Base-by-base conservation (phyloP, 2,329 filamentous ascomycete species). In the Penicillium sp. region DNA sequence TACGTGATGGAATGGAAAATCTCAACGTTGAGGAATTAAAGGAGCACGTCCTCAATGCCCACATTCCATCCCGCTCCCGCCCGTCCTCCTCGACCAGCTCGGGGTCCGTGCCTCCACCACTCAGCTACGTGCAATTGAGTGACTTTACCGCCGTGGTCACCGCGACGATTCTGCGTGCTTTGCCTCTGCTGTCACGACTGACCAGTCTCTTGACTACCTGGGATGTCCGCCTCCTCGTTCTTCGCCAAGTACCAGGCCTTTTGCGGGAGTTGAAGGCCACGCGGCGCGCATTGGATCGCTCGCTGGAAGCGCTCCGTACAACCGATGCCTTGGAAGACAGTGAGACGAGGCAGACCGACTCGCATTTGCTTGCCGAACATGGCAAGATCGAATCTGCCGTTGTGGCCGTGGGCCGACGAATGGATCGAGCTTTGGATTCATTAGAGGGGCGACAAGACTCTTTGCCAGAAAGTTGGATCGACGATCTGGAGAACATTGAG, bases 101-200 rank as follows among this genome's bases (percentile, higher is more conserved):
- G 37, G 65, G 70, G 12, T 76, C 73, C 42, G 69, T 64, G 63
- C 66, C 63, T 47, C 62, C 65, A 37, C 62, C 66, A 46, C 62
- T 69, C 47, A 68, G 74, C 37, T 87, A 87, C 67, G 80, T 79
- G 53, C 83, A 80, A 51, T 81, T 97, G 75, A 90, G 93, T 59
- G 93, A 97, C 66, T 82, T 95, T 60, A 90, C 89, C 7, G 88
- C 91, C 25, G 79, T 97, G 40, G 80, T 97, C 48, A 96, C 93
- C 1, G 88, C 90, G 27, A 95, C 91, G 32, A 86, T 95, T 13
- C 72, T 98, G n/a, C 88, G 93, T 63, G 83, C 89, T 3, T 76
- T 98, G 18, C 93, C 93, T 1, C 84, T 86, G 50, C 72, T 96
- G 37, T 85, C 88, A 8, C 83, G 79, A 46, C 70, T 98, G 24